Evolutionary conservation across 1,284 basidiomycete genomes (phyloP).

Genomic region (Ustanciosporium gigantosporum): DNA sequence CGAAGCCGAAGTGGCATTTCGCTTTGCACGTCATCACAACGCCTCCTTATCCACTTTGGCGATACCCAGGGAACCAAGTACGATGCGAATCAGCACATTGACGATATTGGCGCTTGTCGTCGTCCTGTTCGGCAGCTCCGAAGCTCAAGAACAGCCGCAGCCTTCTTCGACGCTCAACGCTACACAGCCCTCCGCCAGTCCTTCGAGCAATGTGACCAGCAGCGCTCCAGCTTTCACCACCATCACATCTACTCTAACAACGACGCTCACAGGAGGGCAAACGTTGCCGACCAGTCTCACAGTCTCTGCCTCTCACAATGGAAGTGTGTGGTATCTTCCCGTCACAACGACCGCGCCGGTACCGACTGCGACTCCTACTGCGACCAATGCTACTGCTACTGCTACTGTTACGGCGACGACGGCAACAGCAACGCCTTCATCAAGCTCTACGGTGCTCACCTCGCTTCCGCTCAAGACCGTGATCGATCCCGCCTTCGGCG

Average conservation of each 20-base stretch:
- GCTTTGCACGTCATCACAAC: too few relatives aligned
- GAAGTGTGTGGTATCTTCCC: conserved; percentile 29
- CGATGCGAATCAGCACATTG: too few relatives aligned
- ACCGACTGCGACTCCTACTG: not conserved
- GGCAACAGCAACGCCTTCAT: conserved; percentile 3
- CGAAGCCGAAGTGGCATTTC: too few relatives aligned
- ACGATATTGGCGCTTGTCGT: too few relatives aligned
- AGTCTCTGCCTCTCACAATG: conserved; percentile 15
- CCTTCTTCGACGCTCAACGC: not conserved
- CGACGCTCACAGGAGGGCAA: conserved; percentile 24
- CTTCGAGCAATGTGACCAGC: not conserved
- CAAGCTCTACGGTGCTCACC: conserved; percentile 1
- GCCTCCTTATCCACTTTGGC: too few relatives aligned
- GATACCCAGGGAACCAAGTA: too few relatives aligned
- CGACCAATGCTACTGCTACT: conserved; percentile 1
- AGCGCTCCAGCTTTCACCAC: not conserved
- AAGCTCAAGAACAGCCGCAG: too few relatives aligned
- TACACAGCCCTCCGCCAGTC: too few relatives aligned
- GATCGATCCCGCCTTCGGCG: conserved; percentile 84
- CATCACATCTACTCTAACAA: conserved; percentile 22
- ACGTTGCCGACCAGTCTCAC: conserved; percentile 26
- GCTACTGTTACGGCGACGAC: conserved; percentile 3
- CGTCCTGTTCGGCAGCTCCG: too few relatives aligned
- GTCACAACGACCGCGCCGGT: conserved; percentile 18
- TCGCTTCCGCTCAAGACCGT: conserved; percentile 45